Evolutionary conservation across 371 early-diverging fungal species (phyloP).

Genomic region (Sporodiniella umbellata): DNA sequence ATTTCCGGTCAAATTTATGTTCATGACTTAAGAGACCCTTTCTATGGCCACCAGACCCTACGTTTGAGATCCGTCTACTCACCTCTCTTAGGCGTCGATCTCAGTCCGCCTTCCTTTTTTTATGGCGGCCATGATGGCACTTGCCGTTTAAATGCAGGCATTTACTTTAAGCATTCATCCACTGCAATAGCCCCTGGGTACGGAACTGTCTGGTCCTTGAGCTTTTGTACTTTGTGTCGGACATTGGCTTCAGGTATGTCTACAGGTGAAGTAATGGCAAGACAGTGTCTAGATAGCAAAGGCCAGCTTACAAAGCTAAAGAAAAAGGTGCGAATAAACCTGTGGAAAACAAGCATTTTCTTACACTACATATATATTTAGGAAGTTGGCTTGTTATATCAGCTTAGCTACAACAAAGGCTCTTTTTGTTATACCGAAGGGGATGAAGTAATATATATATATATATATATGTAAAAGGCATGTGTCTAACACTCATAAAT

Average conservation of each 20-base stretch:
- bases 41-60: background rate
- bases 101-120: background rate
- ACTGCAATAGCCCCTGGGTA: background rate
- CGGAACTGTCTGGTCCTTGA: conserved; percentile 5
- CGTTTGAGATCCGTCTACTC: background rate
- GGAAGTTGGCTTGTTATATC: background rate
- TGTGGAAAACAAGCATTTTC: no score
- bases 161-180: background rate
- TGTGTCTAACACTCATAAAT: background rate
- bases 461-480: background rate
- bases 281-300: background rate
- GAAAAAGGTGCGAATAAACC: background rate
- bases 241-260: background rate
- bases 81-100: background rate
- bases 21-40: conserved; percentile 17
- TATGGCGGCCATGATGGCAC: background rate
- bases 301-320: background rate
- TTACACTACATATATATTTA: no score
- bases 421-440: background rate
- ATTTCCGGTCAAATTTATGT: background rate
- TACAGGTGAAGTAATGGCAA: background rate
- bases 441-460: background rate
- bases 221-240: background rate
- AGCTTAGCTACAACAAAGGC: background rate
- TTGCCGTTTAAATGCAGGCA: background rate